phyloP scores from a whole-genome alignment of 139 green algal species.

The Chlorella vulgaris region DNA sequence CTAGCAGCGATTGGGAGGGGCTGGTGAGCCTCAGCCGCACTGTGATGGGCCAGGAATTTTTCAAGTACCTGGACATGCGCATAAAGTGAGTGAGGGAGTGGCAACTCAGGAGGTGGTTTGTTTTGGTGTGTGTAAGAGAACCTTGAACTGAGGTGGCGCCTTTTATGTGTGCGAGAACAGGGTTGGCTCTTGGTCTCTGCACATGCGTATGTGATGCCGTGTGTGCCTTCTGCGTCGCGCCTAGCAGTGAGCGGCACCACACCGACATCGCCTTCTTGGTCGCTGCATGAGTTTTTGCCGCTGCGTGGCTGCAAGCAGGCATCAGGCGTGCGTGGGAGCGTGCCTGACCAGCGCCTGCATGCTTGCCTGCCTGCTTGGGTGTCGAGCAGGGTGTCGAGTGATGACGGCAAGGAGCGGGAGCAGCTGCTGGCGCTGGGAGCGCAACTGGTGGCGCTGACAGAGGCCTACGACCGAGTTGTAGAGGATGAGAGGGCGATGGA shows the following conservation, averaged over 20 bases:
- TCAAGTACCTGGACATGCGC: slow-evolving; percentile 55
- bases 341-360: too few relatives aligned
- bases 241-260: too few relatives aligned
- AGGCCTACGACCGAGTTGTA: slow-evolving; percentile 45
- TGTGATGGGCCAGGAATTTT: slow-evolving; percentile 59
- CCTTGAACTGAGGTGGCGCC: too few relatives aligned
- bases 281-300: too few relatives aligned
- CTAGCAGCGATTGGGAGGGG: slow-evolving; percentile 55
- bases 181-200: too few relatives aligned
- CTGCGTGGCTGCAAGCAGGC: too few relatives aligned
- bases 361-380: background rate
- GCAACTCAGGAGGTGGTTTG: background rate
- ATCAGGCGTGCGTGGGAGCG: too few relatives aligned
- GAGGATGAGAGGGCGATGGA: slow-evolving; percentile 53
- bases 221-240: too few relatives aligned
- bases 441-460: slow-evolving; percentile 50
- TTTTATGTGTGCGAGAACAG: too few relatives aligned
- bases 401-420: slow-evolving; percentile 41
- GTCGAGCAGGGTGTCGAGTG: slow-evolving; percentile 11
- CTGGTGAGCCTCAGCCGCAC: slow-evolving; percentile 47
- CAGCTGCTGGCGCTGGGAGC: slow-evolving; percentile 43
- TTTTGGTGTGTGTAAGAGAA: too few relatives aligned
- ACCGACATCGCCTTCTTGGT: too few relatives aligned
- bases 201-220: too few relatives aligned
- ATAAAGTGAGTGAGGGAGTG: background rate